Evolutionary conservation across 768 basidiomycete species (phyloP).

Genomic region (Podaxis sp.): DNA sequence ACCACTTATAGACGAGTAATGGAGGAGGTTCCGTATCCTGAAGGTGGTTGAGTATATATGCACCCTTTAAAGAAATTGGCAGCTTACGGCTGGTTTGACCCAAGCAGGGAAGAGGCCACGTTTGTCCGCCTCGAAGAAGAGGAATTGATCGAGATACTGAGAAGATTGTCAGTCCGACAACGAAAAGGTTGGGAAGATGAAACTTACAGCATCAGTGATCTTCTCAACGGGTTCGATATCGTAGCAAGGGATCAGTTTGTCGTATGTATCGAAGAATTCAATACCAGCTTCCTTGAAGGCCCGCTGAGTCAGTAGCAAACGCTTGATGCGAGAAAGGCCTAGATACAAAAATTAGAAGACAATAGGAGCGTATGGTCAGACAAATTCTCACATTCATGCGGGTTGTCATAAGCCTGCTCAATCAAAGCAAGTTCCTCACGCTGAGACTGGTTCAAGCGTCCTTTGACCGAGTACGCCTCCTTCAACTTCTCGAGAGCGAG

Average conservation of each 20-base stretch:
- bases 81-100: constrained; percentile 88
- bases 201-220: constrained; percentile 92
- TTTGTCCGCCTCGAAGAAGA: constrained; percentile 99
- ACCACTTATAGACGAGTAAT: constrained; percentile 98
- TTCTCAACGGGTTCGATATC: constrained; percentile 99
- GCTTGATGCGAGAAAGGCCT: constrained; percentile 96
- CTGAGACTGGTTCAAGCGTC: constrained; percentile 95
- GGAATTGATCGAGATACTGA: constrained; percentile 94
- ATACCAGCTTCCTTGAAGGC: constrained; percentile 99
- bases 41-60: constrained; percentile 11
- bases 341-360: constrained; percentile 5
- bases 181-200: not conserved
- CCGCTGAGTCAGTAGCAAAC: constrained; percentile 92
- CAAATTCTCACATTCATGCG: constrained; percentile 80
- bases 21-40: constrained; percentile 95
- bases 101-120: constrained; percentile 97
- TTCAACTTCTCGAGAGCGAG: constrained; percentile 97
- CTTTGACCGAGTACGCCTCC: constrained; percentile 98
- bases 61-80: not conserved
- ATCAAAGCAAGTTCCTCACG: constrained; percentile 97
- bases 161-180: constrained; percentile 17
- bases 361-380: not conserved
- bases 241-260: constrained; percentile 98
- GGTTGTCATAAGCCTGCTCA: constrained; percentile 99
- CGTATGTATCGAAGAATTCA: constrained; percentile 96